These are phyloP conservation scores for Medicago arabica DNA, from an alignment of 306 rosid genomes.

Conservation along the genomic window DNA sequence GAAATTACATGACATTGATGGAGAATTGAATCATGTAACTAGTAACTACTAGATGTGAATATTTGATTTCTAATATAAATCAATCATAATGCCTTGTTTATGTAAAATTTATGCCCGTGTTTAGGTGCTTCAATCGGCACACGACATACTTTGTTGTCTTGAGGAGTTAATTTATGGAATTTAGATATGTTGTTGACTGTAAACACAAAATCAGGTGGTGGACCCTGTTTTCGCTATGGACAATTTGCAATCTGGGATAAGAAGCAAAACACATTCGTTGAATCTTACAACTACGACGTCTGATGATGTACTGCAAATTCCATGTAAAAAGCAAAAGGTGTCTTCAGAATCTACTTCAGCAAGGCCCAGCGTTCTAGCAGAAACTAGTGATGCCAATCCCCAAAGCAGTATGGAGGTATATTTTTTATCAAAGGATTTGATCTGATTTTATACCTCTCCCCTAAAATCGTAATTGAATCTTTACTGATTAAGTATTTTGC, in stretches of 20 bases:
- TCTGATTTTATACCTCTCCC: not conserved
- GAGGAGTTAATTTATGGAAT: slow-evolving; percentile 34
- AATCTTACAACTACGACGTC: slow-evolving; percentile 32
- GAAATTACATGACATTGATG: not conserved
- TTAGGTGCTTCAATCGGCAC: slow-evolving; percentile 30
- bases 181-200: slow-evolving; percentile 42
- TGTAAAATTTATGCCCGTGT: slow-evolving; percentile 13
- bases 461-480: not conserved
- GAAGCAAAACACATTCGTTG: slow-evolving; percentile 44
- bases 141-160: slow-evolving; percentile 19
- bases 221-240: slow-evolving; percentile 59
- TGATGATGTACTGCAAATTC: slow-evolving; percentile 45
- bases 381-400: slow-evolving; percentile 45
- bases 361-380: slow-evolving; percentile 35
- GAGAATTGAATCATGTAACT: slow-evolving; percentile 27
- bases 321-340: slow-evolving; percentile 55
- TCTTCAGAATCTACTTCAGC: slow-evolving; percentile 47
- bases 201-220: slow-evolving; percentile 64
- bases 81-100: slow-evolving; percentile 20
- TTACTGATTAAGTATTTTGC: not conserved
- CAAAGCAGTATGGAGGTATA: slow-evolving; percentile 44
- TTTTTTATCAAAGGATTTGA: slow-evolving; percentile 16
- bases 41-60: slow-evolving; percentile 2
- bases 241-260: slow-evolving; percentile 52
- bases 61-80: slow-evolving; percentile 35